These are phyloP conservation scores for Nyctanthes arbortristis DNA, from an alignment of 257 asterid genomes.

Conservation along the genomic window DNA sequence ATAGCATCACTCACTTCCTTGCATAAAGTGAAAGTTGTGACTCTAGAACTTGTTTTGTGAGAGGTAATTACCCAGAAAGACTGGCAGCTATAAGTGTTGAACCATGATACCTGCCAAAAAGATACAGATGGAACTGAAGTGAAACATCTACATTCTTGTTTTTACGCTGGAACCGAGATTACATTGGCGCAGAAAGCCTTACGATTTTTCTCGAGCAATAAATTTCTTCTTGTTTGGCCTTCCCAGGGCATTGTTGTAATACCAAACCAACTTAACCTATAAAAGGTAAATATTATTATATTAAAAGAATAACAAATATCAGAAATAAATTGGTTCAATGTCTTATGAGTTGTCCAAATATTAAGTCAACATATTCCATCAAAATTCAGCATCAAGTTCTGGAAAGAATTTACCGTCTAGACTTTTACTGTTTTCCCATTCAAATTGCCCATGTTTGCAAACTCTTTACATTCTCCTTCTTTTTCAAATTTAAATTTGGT, in stretches of 20 bases:
- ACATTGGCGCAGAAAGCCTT: conserved; percentile 22
- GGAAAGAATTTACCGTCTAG: too few species aligned
- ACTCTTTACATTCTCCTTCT: too few species aligned
- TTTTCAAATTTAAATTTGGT: too few species aligned
- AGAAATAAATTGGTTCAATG: too few species aligned
- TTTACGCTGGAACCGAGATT: not conserved
- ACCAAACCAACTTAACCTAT: conserved; percentile 97
- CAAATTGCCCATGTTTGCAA: too few species aligned
- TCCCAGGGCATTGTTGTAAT: conserved; percentile 94
- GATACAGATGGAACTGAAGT: conserved; percentile 13
- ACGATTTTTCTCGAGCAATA: conserved; percentile 92
- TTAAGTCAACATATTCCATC: too few species aligned
- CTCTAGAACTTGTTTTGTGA: conserved; percentile 4
- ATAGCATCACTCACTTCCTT: conserved; percentile 33
- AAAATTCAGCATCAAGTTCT: too few species aligned
- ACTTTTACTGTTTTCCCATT: too few species aligned
- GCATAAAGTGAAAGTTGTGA: conserved; percentile 36
- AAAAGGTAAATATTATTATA: conserved; percentile 48
- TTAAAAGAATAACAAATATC: not conserved
- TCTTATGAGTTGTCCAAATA: too few species aligned
- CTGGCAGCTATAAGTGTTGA: conserved; percentile 90
- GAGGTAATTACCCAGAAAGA: conserved; percentile 74
- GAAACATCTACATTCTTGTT: conserved; percentile 32
- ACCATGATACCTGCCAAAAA: conserved; percentile 83
- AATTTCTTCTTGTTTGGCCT: conserved; percentile 95